phyloP scores from a whole-genome alignment of 148 eudicot genomes.

The Spergularia bocconei region DNA sequence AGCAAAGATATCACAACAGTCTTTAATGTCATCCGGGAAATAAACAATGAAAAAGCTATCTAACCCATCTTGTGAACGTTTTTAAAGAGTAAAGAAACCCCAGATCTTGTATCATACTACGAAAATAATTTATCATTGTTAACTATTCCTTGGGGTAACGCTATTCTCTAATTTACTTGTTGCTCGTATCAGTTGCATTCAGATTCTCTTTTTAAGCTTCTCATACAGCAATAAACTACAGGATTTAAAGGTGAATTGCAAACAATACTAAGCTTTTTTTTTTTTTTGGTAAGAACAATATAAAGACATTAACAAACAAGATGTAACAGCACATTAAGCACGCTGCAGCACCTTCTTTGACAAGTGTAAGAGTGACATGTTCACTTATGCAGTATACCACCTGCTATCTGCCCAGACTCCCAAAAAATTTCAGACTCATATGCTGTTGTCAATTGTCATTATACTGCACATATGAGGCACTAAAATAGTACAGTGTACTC shows the following conservation, averaged over 20 bases:
- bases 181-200: background rate
- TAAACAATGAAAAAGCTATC: background rate
- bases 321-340: too few species aligned
- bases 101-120: background rate
- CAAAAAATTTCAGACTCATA: background rate
- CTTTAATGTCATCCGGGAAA: background rate
- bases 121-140: too few species aligned
- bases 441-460: background rate
- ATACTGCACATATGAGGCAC: background rate
- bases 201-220: background rate
- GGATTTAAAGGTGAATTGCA: too few species aligned
- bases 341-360: too few species aligned
- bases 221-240: too few species aligned
- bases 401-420: background rate
- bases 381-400: too few species aligned
- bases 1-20: constrained; percentile 10
- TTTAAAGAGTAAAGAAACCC: background rate
- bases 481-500: background rate
- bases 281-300: too few species aligned
- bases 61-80: background rate
- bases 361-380: too few species aligned
- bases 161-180: background rate
- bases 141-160: background rate
- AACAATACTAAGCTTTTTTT: too few species aligned
- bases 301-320: too few species aligned